Conservation (phyloP, 495 filamentous ascomycete species). For the Podospora pseudopauciseta region DNA sequence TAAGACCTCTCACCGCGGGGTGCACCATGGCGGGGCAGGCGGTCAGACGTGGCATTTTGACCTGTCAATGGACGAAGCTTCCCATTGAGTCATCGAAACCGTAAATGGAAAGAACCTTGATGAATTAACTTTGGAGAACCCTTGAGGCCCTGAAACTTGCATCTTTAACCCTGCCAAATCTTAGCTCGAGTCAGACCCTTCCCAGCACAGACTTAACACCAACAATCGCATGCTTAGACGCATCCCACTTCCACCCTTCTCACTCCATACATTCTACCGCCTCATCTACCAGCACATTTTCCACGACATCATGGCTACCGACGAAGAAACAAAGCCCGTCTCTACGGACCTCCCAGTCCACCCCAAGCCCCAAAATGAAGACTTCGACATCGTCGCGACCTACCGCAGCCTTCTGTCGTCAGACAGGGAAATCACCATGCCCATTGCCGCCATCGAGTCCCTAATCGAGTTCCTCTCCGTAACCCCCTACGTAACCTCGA, state of each 20-base stretch:
- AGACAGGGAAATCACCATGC: slow-evolving; percentile 88
- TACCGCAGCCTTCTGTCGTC: slow-evolving; percentile 50
- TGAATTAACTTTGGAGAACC: neutral
- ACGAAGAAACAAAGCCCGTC: slow-evolving; percentile 7
- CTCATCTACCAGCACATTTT: neutral
- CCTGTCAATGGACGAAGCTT: neutral
- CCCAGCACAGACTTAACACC: neutral
- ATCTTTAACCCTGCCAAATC: neutral
- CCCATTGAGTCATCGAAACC: slow-evolving; percentile 7
- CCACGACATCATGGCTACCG: slow-evolving; percentile 21
- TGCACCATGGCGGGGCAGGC: neutral
- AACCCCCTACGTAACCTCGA: slow-evolving; percentile 75
- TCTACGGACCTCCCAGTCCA: slow-evolving; percentile 17
- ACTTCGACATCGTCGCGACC: slow-evolving; percentile 48
- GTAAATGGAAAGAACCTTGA: slow-evolving; percentile 6
- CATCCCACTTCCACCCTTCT: slow-evolving; percentile 26
- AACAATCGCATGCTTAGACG: slow-evolving; percentile 24
- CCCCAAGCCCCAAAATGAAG: slow-evolving; percentile 7
- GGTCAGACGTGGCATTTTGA: neutral
- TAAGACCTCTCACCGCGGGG: neutral
- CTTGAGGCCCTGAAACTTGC: neutral
- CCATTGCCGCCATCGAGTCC: slow-evolving; percentile 91
- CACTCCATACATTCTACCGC: slow-evolving; percentile 16
- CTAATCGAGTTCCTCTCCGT: slow-evolving; percentile 78
- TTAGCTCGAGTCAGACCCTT: neutral